Percentiles rank a stretch among this genome's conserved stretches.
These are phyloP conservation scores for Acanthamoeba healyi DNA, from an alignment of 208 protist species.

Conservation along the genomic window DNA sequence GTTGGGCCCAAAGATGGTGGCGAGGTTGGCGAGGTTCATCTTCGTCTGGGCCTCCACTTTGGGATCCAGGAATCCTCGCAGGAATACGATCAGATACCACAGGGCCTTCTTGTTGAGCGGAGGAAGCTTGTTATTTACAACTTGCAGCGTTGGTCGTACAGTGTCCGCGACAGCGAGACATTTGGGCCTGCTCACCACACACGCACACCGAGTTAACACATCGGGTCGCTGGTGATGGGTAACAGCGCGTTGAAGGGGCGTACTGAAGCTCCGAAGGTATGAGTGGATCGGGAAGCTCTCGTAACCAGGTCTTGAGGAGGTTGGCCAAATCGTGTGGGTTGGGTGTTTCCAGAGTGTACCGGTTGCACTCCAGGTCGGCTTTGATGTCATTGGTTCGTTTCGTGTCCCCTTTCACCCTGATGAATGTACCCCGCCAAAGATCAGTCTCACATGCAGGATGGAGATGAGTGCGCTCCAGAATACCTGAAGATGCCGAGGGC, in stretches of 20 bases:
- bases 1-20: slow-evolving; percentile 32
- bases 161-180: not conserved
- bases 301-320: slow-evolving; percentile 38
- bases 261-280: slow-evolving; percentile 60
- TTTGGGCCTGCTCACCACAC: not conserved
- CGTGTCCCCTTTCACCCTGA: slow-evolving; percentile 23
- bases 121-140: slow-evolving; percentile 57
- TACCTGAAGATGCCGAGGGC: slow-evolving; percentile 1
- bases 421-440: not conserved
- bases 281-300: slow-evolving; percentile 22
- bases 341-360: not conserved
- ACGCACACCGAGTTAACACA: not conserved
- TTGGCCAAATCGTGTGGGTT: slow-evolving; percentile 66
- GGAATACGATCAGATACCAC: slow-evolving; percentile 8
- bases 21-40: slow-evolving; percentile 59
- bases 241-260: not conserved
- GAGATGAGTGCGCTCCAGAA: not conserved
- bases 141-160: not conserved
- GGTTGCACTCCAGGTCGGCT: not conserved
- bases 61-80: not conserved
- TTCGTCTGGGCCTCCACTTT: slow-evolving; percentile 21
- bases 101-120: slow-evolving; percentile 25
- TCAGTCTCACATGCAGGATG: not conserved
- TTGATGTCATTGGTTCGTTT: slow-evolving; percentile 24
- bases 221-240: not conserved